Base-by-base conservation (phyloP, 2,329 filamentous ascomycete species). In the Blumeria hordei region DNA sequence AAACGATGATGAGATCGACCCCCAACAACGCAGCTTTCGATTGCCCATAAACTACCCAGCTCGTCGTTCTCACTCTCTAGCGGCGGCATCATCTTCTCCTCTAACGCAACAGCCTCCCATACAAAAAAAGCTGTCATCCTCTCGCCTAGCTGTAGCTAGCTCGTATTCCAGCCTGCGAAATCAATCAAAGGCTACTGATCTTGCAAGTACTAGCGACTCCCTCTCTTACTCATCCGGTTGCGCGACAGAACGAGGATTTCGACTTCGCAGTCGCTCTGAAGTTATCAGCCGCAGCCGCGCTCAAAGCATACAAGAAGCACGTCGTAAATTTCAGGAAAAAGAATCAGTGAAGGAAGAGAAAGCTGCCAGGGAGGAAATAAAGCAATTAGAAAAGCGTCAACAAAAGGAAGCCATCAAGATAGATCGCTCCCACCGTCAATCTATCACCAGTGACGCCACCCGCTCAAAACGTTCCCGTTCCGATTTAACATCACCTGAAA, bases 341-440 rank as follows among this genome's bases (percentile, higher is more conserved):
- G 77, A 82, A 64, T 70, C 70, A 14, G 69, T 69, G 54, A 81
- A 81, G 11, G 74, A 80, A 37, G 77, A 80, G 62, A 80, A 79
- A 62, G 76, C 76, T 52, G 76, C 74, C 14, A 73, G 73, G 11
- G 75, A 79, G 60, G 72, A 78, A 67, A 70, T 74, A 56, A 71
- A 71, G 58, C 77, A 74, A 57, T 71, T 74, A 37, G 77, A 80
- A 63, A 76, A 76, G 50, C 71, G 71, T n/a, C 73, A 76, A 55
- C 71, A 69, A 61, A 78, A 74, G 62, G 75, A 77, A 57, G 74
- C 75, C 0, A 69, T 70, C 39, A 71, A 72, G 56, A 64, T 72
- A 9, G 75, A 76, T 62, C 72, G 68, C 56, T 56, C 57, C 8
- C 60, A 63, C 54, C 58, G 63, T 18, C 44, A 59, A 33, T 62